Conservation (phyloP, 2,329 filamentous ascomycete species). For the Aspergillus sp. region DNA sequence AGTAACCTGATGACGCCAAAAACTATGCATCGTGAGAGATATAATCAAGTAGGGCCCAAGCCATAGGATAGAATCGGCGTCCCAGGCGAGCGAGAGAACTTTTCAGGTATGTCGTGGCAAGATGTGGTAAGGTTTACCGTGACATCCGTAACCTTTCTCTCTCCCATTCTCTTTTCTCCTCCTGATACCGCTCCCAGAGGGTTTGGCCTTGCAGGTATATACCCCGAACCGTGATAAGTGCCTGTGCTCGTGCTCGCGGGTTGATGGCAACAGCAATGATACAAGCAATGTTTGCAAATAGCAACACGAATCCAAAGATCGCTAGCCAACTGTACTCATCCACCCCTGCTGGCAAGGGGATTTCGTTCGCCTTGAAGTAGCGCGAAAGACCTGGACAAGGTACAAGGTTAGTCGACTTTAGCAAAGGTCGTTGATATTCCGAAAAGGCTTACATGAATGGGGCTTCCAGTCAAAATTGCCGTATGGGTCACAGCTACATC, state of each 20-base stretch:
- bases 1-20: background rate
- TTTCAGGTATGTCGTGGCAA: background rate
- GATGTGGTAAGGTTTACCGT: background rate
- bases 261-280: slow-evolving; percentile 19
- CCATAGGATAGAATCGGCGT: background rate
- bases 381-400: slow-evolving; percentile 71
- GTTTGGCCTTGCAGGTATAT: slow-evolving; percentile 13
- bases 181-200: slow-evolving; percentile 14
- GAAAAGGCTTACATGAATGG: slow-evolving; percentile 78
- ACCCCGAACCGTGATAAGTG: slow-evolving; percentile 9
- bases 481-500: slow-evolving; percentile 91
- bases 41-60: background rate
- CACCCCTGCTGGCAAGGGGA: slow-evolving; percentile 84
- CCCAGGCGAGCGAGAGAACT: background rate
- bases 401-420: background rate
- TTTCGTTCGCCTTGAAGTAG: slow-evolving; percentile 81
- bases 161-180: slow-evolving; percentile 10
- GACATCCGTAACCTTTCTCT: slow-evolving; percentile 5
- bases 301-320: slow-evolving; percentile 27
- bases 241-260: slow-evolving; percentile 13
- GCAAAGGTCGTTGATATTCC: background rate
- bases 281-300: slow-evolving; percentile 18
- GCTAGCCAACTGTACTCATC: slow-evolving; percentile 65
- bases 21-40: slow-evolving; percentile 3
- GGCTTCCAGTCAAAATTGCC: slow-evolving; percentile 99